Conservation (phyloP, 2,329 filamentous ascomycete species). For the Neonectria hederae region DNA sequence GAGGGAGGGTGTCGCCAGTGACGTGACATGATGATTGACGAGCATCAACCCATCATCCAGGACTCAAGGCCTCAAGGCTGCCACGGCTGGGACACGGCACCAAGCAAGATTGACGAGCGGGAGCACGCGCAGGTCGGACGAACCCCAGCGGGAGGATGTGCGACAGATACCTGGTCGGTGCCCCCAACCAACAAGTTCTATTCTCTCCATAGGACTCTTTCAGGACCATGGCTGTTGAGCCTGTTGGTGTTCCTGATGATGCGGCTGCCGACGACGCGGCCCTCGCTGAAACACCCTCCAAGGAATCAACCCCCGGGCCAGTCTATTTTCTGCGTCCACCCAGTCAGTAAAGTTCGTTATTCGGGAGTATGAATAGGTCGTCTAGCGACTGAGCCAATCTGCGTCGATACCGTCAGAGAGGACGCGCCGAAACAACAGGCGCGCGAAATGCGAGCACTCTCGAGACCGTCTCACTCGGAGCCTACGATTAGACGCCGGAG, state of each 20-base stretch:
- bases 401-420: not conserved
- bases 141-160: not conserved
- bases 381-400: not conserved
- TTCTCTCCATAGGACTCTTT: constrained; percentile 30
- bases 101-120: not conserved
- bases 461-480: not conserved
- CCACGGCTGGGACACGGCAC: constrained; percentile 3
- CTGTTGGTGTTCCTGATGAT: constrained; percentile 13
- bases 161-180: not conserved
- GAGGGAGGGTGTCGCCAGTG: constrained; percentile 9
- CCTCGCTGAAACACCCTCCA: constrained; percentile 32
- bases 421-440: not conserved
- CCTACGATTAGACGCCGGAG: constrained; percentile 15
- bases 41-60: too few species aligned
- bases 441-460: not conserved
- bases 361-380: not conserved
- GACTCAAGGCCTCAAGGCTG: not conserved
- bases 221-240: constrained; percentile 8
- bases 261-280: constrained; percentile 32
- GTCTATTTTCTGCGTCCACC: constrained; percentile 24
- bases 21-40: not conserved
- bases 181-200: constrained; percentile 2
- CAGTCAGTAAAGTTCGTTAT: not conserved
- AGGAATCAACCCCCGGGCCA: constrained; percentile 1
- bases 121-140: not conserved